Percentiles rank a stretch among this genome's conserved stretches.
Conservation (phyloP, 2,329 filamentous ascomycete genomes). For the Apiospora hydei region DNA sequence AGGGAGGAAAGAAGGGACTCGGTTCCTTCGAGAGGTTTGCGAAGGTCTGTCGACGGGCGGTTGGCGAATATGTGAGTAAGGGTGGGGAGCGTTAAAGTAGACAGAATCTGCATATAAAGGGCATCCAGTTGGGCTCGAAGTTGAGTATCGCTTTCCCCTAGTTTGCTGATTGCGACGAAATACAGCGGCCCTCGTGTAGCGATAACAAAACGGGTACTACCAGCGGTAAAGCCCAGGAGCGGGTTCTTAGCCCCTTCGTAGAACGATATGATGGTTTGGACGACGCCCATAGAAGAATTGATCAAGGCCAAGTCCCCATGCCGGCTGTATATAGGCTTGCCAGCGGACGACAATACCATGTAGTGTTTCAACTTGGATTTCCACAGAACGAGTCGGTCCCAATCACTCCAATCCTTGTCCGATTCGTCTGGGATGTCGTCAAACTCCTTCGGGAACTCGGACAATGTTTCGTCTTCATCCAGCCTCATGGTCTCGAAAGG, state of each 20-base stretch:
- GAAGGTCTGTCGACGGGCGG: constrained; percentile 91
- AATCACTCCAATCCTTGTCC: constrained; percentile 53
- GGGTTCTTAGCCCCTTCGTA: constrained; percentile 83
- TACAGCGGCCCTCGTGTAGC: constrained; percentile 86
- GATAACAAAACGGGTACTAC: constrained; percentile 84
- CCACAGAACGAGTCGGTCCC: constrained; percentile 75
- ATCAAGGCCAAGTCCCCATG: constrained; percentile 91
- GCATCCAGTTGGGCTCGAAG: constrained; percentile 88
- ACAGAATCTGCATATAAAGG: constrained; percentile 97
- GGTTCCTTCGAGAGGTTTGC: constrained; percentile 88
- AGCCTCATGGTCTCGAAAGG: constrained; percentile 64
- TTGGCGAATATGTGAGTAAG: constrained; percentile 87
- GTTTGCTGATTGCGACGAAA: constrained; percentile 88
- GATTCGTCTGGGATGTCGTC: constrained; percentile 70
- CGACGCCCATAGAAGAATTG: constrained; percentile 91
- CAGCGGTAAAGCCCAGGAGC: constrained; percentile 86
- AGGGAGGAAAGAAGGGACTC: constrained; percentile 90
- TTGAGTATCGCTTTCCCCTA: constrained; percentile 92
- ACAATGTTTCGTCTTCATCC: constrained; percentile 57
- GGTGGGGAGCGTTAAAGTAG: constrained; percentile 88
- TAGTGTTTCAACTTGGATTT: constrained; percentile 96
- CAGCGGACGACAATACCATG: constrained; percentile 92
- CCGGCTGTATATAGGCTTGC: constrained; percentile 96
- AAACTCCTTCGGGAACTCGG: constrained; percentile 80
- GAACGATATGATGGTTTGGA: constrained; percentile 98